Evolutionary conservation across 106 monocot species (phyloP), one percentile per base, ranked within the genome.

Genomic region (Iris macrosiphon): DNA sequence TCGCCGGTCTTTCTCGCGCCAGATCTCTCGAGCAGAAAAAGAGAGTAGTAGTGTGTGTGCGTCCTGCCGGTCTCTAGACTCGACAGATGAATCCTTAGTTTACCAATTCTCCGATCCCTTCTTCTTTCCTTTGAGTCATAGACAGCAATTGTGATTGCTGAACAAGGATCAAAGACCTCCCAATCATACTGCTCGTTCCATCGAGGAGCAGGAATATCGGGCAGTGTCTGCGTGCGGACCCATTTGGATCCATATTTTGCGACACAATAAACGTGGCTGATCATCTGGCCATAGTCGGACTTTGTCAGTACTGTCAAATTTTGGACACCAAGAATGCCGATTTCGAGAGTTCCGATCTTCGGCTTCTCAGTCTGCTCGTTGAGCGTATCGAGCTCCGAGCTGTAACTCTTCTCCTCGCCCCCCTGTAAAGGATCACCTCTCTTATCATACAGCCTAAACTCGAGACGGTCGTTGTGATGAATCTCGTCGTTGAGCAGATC

Each of bases 111-210:
- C 19, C 54, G 52, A 31, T 65, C 65, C 19, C 19, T 29, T 28
- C 2, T 40, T 4, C 54, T 42, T 1, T 29, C 19, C 15, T 65
- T 54, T 22, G 13, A 18, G 2, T 40, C 43, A 18, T 17, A 1
- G 12, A 53, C 30, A 32, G n/a, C 65, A 20, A 55, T 54, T 20
- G 65, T 65, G 17, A 65, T 19, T 12, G 54, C 65, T 5, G 65
- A 54, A 40, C 52, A 65, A 6, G 53, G 52, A 38, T 65, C 65
- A 31, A 65, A 65, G 31, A 65, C 65, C 30, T 65, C 65, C 65
- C 65, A 65, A 21, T 52, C 42, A 54, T 54, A 65, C 31, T 65
- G 65, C 53, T 65, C 54, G 42, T 65, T 40, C 65, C 65, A 65
- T 25, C 41, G 51, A 4, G 65, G 65, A 0, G 37, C 21, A 3